Percentiles rank a stretch among this genome's conserved stretches.
phyloP scores from a whole-genome alignment of 2,329 filamentous ascomycete genomes.

The Bertia moriformis region DNA sequence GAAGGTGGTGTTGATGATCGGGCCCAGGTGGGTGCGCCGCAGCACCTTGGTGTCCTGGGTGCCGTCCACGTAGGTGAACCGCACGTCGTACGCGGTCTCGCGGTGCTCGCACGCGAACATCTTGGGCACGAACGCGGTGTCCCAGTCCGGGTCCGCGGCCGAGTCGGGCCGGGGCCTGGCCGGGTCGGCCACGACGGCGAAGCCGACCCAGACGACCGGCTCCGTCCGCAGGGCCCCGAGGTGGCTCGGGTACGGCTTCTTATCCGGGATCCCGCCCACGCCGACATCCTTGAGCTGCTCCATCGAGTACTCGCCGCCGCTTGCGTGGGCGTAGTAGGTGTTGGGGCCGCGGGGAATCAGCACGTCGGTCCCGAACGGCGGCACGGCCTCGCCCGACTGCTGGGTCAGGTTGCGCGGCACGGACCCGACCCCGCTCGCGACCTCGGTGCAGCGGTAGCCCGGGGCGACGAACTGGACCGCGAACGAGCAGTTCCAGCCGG shows the following conservation, averaged over 20 bases:
- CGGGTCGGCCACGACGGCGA: slow-evolving; percentile 10
- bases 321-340: slow-evolving; percentile 16
- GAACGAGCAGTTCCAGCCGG: slow-evolving; percentile 23
- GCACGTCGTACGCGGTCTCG: slow-evolving; percentile 17
- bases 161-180: no score
- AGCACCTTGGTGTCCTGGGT: slow-evolving; percentile 12
- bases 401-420: slow-evolving; percentile 5
- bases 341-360: slow-evolving; percentile 15
- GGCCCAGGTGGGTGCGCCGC: slow-evolving; percentile 10
- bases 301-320: slow-evolving; percentile 16
- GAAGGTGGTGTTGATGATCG: slow-evolving; percentile 18
- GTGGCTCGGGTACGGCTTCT: slow-evolving; percentile 12
- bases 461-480: slow-evolving; percentile 18
- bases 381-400: slow-evolving; percentile 11
- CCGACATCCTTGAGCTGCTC: slow-evolving; percentile 13
- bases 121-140: slow-evolving; percentile 16
- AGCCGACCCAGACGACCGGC: slow-evolving; percentile 22
- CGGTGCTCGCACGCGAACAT: slow-evolving; percentile 22
- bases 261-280: slow-evolving; percentile 14
- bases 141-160: slow-evolving; percentile 11
- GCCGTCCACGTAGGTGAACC: slow-evolving; percentile 16
- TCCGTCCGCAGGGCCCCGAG: slow-evolving; percentile 21
- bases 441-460: slow-evolving; percentile 21
- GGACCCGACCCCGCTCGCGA: slow-evolving; percentile 13
- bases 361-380: slow-evolving; percentile 15